Evolutionary conservation across 495 filamentous ascomycete species (phyloP).

Genomic region (Aspergillus hancockii): DNA sequence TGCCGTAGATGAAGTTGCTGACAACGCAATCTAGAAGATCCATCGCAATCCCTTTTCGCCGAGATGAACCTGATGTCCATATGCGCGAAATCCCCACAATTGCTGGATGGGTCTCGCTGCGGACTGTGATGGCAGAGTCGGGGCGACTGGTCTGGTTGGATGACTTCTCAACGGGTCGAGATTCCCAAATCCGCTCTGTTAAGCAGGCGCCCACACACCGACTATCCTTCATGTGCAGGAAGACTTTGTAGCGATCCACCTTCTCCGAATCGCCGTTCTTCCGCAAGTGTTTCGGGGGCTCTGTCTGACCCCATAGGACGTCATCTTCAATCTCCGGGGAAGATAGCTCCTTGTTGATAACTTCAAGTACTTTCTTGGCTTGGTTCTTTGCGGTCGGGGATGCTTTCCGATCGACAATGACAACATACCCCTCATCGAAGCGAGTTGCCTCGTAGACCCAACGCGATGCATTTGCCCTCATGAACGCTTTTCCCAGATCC

Average conservation of each 20-base stretch:
- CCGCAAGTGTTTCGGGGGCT: slow-evolving; percentile 38
- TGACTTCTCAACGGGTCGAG: slow-evolving; percentile 48
- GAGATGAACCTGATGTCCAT: slow-evolving; percentile 64
- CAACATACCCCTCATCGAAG: slow-evolving; percentile 54
- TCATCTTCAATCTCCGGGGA: slow-evolving; percentile 62
- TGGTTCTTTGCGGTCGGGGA: slow-evolving; percentile 55
- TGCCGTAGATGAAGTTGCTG: slow-evolving; percentile 65
- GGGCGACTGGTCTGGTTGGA: slow-evolving; percentile 27
- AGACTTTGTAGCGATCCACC: slow-evolving; percentile 62
- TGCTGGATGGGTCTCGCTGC: slow-evolving; percentile 46
- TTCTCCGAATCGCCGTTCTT: slow-evolving; percentile 38
- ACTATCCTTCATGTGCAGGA: slow-evolving; percentile 61
- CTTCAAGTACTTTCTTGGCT: slow-evolving; percentile 61
- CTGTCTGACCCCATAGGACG: slow-evolving; percentile 57
- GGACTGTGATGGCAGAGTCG: slow-evolving; percentile 47
- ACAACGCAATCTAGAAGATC: slow-evolving; percentile 63
- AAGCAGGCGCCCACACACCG: slow-evolving; percentile 69
- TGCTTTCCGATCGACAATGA: slow-evolving; percentile 58
- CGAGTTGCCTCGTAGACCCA: slow-evolving; percentile 48
- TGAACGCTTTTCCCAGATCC: slow-evolving; percentile 59
- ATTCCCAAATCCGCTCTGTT: slow-evolving; percentile 64
- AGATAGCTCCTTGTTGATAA: slow-evolving; percentile 67
- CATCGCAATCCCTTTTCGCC: slow-evolving; percentile 61
- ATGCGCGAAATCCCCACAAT: slow-evolving; percentile 71
- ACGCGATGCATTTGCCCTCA: slow-evolving; percentile 47